phyloP scores from a whole-genome alignment of 345 rosid genomes.

The Noccaea caerulescens region DNA sequence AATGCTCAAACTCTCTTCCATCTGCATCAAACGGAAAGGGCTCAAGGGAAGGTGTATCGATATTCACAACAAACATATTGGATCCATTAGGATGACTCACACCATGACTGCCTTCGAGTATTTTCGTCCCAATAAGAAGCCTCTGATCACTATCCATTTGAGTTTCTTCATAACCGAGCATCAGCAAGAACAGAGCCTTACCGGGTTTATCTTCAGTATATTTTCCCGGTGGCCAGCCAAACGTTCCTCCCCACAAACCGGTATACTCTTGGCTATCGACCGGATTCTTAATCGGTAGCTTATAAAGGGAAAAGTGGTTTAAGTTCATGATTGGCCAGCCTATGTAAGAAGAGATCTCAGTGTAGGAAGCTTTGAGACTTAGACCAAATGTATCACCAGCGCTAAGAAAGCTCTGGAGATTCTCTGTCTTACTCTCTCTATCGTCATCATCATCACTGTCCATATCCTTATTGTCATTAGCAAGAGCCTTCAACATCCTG shows the following conservation, averaged over 20 bases:
- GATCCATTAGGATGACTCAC: conserved; percentile 90
- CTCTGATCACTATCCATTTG: conserved; percentile 48
- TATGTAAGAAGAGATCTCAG: too few species aligned
- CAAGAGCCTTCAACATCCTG: conserved; percentile 44
- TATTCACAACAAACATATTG: conserved; percentile 73
- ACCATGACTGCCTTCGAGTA: conserved; percentile 64
- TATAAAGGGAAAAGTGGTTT: too few species aligned
- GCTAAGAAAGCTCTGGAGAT: too few species aligned
- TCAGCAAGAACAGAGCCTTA: conserved; percentile 73
- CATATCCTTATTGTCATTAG: conserved; percentile 27
- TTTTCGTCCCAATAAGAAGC: conserved; percentile 73
- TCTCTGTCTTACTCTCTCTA: too few species aligned
- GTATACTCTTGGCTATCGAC: conserved; percentile 49
- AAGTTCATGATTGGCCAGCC: too few species aligned
- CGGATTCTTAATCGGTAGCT: not conserved
- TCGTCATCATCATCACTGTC: too few species aligned
- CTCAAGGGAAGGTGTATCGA: conserved; percentile 65
- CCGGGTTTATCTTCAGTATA: conserved; percentile 72
- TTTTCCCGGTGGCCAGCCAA: conserved; percentile 80
- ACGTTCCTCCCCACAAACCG: conserved; percentile 85
- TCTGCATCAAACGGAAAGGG: conserved; percentile 71
- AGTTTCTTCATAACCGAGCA: conserved; percentile 71
- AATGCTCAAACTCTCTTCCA: conserved; percentile 51
- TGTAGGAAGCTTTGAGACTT: too few species aligned
- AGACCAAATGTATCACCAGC: too few species aligned